Base-by-base conservation (phyloP, 306 rosid species). In the Medicago ruthenica region DNA sequence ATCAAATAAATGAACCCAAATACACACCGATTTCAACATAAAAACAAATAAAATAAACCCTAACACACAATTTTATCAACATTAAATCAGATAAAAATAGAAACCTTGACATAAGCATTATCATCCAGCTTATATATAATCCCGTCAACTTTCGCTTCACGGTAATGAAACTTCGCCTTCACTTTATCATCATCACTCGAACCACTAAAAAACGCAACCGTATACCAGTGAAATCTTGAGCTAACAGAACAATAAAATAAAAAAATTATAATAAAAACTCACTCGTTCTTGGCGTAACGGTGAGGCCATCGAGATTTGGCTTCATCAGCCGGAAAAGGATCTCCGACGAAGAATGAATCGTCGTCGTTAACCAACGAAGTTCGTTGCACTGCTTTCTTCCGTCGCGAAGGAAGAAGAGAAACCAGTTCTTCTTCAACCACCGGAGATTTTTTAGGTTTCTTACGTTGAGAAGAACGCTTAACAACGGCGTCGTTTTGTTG, bases 21-120 rank as follows among this genome's bases (percentile, higher is more conserved):
- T 24, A 24, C 1, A 24, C 27, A 1, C 27, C 3, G 27, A 24
- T 24, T 24, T 24, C 27, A 1, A 24, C 37, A 5, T 34, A 6
- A 34, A 34, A 4, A 3, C 5, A 34, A 34, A 5, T 5, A 5
- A 45, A 13, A 45, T 45, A 34, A 34, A 34, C 51, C 1, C 15
- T 9, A 65, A 9, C 17, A 12, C 16, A 20, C 44, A 31, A 24
- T 1, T 4, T 34, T 16, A 3, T 36, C 7, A 51, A 66, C 67
- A 21, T 14, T 6, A 54, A 54, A 9, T 54, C 0, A 24, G 27
- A 6, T 24, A 24, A 58, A 34, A 59, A 6, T 6, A 24, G 1
- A n/a, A 31, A 65, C 88, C 82, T 82, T 76, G 1, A 85, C 84
- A 73, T 79, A 76, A 1, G 72, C 86, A 67, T 73, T 17, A 0